These are phyloP conservation scores for Curvularia sp. DNA, from an alignment of 2,329 filamentous ascomycete species.

Conservation along the genomic window DNA sequence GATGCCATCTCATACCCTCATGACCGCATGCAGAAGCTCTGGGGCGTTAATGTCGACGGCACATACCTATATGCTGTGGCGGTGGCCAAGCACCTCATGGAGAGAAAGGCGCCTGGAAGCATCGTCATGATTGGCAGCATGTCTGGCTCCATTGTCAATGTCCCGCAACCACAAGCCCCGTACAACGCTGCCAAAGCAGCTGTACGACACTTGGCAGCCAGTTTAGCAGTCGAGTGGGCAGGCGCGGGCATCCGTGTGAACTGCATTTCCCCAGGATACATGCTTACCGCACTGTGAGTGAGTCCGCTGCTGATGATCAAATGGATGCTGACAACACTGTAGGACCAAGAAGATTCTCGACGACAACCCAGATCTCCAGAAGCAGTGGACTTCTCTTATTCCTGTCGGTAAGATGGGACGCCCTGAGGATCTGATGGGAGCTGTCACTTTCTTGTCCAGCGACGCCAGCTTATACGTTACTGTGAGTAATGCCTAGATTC, in stretches of 20 bases:
- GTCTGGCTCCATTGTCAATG: slow-evolving; percentile 91
- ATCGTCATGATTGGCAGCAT: slow-evolving; percentile 97
- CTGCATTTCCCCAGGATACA: slow-evolving; percentile 94
- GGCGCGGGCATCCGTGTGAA: slow-evolving; percentile 88
- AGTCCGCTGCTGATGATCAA: neutral
- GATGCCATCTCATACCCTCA: slow-evolving; percentile 89
- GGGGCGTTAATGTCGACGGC: slow-evolving; percentile 91
- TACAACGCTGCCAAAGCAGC: slow-evolving; percentile 96
- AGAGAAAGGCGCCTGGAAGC: slow-evolving; percentile 76
- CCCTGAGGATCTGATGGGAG: slow-evolving; percentile 91
- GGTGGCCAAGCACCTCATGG: slow-evolving; percentile 88
- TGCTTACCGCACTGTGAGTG: slow-evolving; percentile 88
- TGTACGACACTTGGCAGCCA: slow-evolving; percentile 84
- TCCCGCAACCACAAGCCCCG: slow-evolving; percentile 89
- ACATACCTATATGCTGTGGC: slow-evolving; percentile 87
- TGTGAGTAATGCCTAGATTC: slow-evolving; percentile 20
- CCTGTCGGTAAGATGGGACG: slow-evolving; percentile 93
- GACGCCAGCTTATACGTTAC: slow-evolving; percentile 65
- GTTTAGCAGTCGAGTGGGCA: slow-evolving; percentile 93
- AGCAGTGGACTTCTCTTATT: slow-evolving; percentile 90
- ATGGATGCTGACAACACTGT: slow-evolving; percentile 25
- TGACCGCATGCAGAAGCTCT: slow-evolving; percentile 90
- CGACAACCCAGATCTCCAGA: slow-evolving; percentile 87
- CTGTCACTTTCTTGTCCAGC: slow-evolving; percentile 83
- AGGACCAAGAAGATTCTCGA: slow-evolving; percentile 94